These are phyloP conservation scores for Pilatotrama ljubarskyi DNA, from an alignment of 768 basidiomycete genomes.

Conservation along the genomic window DNA sequence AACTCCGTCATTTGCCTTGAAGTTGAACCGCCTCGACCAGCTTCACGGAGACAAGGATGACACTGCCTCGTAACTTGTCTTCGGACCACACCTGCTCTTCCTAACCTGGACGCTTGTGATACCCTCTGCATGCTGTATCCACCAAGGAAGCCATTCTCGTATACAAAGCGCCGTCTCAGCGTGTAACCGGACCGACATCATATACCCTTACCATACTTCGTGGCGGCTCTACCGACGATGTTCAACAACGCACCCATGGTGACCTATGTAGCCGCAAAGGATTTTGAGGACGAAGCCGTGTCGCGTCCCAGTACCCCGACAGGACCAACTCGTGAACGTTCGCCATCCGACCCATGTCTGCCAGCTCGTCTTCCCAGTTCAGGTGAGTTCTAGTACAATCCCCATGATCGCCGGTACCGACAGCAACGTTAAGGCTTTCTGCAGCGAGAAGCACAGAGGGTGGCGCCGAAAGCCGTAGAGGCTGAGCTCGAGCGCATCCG, in stretches of 20 bases:
- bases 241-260: constrained; percentile 54
- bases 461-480: constrained; percentile 50
- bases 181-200: not conserved
- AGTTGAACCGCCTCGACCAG: not conserved
- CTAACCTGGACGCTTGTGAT: not conserved
- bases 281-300: constrained; percentile 22
- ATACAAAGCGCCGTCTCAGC: not conserved
- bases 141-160: not conserved
- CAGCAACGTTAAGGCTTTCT: constrained; percentile 53
- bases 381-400: constrained; percentile 42
- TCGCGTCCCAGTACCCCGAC: not conserved
- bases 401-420: constrained; percentile 1
- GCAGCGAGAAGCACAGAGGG: constrained; percentile 64
- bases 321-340: constrained; percentile 36
- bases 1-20: not conserved
- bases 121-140: not conserved
- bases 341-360: constrained; percentile 56
- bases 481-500: constrained; percentile 16
- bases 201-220: not conserved
- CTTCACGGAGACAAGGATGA: not conserved
- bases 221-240: constrained; percentile 33
- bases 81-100: not conserved
- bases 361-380: constrained; percentile 69
- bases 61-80: not conserved
- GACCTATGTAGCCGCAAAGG: constrained; percentile 29